phyloP scores from a whole-genome alignment of 306 rosid species.

The Purshia tridentata region DNA sequence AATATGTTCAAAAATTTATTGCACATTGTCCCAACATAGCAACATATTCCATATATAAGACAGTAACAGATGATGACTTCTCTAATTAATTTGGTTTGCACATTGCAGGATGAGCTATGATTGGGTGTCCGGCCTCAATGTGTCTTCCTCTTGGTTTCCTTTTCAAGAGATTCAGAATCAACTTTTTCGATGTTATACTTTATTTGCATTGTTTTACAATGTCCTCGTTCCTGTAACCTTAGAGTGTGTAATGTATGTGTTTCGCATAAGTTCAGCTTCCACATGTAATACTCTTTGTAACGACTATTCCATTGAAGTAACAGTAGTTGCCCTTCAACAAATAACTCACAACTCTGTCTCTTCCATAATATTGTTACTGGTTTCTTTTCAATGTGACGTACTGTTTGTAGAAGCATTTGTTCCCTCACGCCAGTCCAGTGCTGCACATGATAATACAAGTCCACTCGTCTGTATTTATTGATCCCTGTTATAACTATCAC shows the following conservation, averaged over 20 bases:
- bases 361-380: too few relatives aligned
- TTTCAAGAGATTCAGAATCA: background rate
- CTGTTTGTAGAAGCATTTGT: too few relatives aligned
- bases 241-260: background rate
- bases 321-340: background rate
- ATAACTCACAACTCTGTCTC: too few relatives aligned
- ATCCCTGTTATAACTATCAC: too few relatives aligned
- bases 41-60: too few relatives aligned
- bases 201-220: too few relatives aligned
- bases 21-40: background rate
- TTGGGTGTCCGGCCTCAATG: constrained; percentile 2
- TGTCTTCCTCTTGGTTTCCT: background rate
- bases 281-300: background rate
- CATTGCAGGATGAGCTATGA: constrained; percentile 80
- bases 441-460: too few relatives aligned
- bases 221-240: background rate
- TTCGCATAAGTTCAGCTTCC: background rate
- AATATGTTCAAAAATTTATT: background rate
- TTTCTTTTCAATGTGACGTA: too few relatives aligned
- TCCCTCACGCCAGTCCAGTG: too few relatives aligned
- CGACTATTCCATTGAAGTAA: background rate
- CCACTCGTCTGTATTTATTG: too few relatives aligned
- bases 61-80: background rate
- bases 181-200: background rate
- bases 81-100: constrained; percentile 15